These are phyloP conservation scores for Wilhelminamyces savonicus DNA, from an alignment of 805 yeast genomes.

Conservation along the genomic window DNA sequence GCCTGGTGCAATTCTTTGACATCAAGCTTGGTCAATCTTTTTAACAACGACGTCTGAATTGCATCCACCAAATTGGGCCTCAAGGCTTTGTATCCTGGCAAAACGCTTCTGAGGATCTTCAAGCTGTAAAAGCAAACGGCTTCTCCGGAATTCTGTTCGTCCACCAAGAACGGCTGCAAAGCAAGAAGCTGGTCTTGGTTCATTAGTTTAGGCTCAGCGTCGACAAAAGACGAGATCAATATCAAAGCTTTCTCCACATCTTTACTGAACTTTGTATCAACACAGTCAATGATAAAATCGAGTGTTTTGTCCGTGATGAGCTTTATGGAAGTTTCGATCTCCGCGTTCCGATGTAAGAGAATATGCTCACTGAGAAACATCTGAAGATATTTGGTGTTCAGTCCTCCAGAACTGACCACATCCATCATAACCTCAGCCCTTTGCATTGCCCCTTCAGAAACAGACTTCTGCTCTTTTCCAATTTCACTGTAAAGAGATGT, in stretches of 20 bases:
- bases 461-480: too few species aligned
- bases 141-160: slow-evolving; percentile 36
- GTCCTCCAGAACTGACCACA: slow-evolving; percentile 30
- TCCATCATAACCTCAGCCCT: slow-evolving; percentile 30
- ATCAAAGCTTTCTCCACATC: slow-evolving; percentile 35
- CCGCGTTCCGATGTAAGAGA: slow-evolving; percentile 17
- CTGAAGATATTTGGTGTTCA: slow-evolving; percentile 39
- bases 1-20: slow-evolving; percentile 65
- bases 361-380: slow-evolving; percentile 41
- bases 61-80: slow-evolving; percentile 45
- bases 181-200: slow-evolving; percentile 61
- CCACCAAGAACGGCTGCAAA: slow-evolving; percentile 58
- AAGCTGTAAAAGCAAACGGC: slow-evolving; percentile 44
- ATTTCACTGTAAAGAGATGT: neutral
- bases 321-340: slow-evolving; percentile 13
- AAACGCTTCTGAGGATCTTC: slow-evolving; percentile 45
- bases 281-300: slow-evolving; percentile 27
- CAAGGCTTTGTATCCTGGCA: slow-evolving; percentile 39
- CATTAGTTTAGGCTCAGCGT: slow-evolving; percentile 46
- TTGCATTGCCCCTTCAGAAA: neutral
- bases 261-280: slow-evolving; percentile 16
- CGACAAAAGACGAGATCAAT: slow-evolving; percentile 51
- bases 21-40: slow-evolving; percentile 53
- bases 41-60: slow-evolving; percentile 47
- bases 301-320: slow-evolving; percentile 29